Conservation (phyloP, 208 protist genomes). For the Crithidia sp. region DNA sequence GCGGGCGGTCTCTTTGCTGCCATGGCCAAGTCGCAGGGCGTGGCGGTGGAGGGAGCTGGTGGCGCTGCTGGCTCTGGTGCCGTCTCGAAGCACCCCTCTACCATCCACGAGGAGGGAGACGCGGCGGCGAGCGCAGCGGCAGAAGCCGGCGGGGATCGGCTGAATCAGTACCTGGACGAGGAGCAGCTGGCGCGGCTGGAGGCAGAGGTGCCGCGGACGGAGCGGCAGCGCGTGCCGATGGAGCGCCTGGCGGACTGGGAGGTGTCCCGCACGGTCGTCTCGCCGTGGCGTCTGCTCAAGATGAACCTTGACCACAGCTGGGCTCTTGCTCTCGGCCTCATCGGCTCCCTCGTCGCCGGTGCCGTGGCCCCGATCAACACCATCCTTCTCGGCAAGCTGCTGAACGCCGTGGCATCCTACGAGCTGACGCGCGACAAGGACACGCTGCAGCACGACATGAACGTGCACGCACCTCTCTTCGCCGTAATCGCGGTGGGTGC, state of each 20-base stretch:
- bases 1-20: constrained; percentile 59
- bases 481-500: constrained; percentile 38
- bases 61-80: no score
- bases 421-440: constrained; percentile 30
- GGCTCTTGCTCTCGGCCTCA: constrained; percentile 49
- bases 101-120: neutral
- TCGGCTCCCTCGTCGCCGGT: constrained; percentile 58
- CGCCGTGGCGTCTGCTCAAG: constrained; percentile 46
- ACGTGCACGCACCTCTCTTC: constrained; percentile 60
- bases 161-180: constrained; percentile 49
- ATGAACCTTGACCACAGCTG: constrained; percentile 44
- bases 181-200: constrained; percentile 52
- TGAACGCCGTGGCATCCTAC: constrained; percentile 48
- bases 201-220: constrained; percentile 50
- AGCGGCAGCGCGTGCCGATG: constrained; percentile 61
- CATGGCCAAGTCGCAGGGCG: constrained; percentile 72
- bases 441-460: constrained; percentile 40
- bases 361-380: constrained; percentile 37
- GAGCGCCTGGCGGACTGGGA: constrained; percentile 69
- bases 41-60: neutral
- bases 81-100: neutral
- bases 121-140: neutral
- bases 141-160: constrained; percentile 6
- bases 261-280: constrained; percentile 42
- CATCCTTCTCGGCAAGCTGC: constrained; percentile 58